Percentiles rank a stretch among this genome's conserved stretches.
Conservation (phyloP, 768 basidiomycete species). For the Mycena amicta region DNA sequence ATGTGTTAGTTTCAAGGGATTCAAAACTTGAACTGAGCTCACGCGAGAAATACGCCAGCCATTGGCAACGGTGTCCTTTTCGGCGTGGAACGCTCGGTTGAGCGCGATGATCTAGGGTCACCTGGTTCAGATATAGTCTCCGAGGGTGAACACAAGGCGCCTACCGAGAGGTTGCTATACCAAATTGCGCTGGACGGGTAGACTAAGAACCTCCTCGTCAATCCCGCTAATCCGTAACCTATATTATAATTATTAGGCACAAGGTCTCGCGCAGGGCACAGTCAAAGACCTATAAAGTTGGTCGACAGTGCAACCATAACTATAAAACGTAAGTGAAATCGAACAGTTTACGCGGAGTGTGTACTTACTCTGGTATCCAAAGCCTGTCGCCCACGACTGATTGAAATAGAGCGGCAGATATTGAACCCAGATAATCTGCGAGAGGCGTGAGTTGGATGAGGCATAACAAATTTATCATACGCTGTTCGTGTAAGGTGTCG, state of each 20-base stretch:
- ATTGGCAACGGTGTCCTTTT: conserved; percentile 22
- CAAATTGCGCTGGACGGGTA: conserved; percentile 60
- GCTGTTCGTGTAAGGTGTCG: conserved; percentile 44
- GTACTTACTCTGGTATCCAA: conserved; percentile 42
- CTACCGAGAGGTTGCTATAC: conserved; percentile 55
- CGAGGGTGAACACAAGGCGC: neutral
- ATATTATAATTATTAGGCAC: too few species aligned
- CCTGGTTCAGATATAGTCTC: neutral
- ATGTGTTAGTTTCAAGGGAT: neutral
- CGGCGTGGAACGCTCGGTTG: conserved; percentile 55
- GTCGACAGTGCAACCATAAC: conserved; percentile 42
- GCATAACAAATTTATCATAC: too few species aligned
- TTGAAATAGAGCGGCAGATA: conserved; percentile 44
- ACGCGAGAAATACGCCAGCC: conserved; percentile 25
- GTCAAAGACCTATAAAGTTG: too few species aligned
- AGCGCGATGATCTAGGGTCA: conserved; percentile 21
- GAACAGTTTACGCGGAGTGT: conserved; percentile 23
- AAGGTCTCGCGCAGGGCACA: too few species aligned
- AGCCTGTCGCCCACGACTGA: conserved; percentile 32
- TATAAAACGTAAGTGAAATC: too few species aligned
- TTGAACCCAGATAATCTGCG: conserved; percentile 55
- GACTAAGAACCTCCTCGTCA: conserved; percentile 58
- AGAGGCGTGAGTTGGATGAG: too few species aligned
- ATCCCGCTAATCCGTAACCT: conserved; percentile 51
- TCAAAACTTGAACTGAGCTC: too few species aligned